Conservation (phyloP, 2,329 filamentous ascomycete genomes). For the Thelonectria discophora region DNA sequence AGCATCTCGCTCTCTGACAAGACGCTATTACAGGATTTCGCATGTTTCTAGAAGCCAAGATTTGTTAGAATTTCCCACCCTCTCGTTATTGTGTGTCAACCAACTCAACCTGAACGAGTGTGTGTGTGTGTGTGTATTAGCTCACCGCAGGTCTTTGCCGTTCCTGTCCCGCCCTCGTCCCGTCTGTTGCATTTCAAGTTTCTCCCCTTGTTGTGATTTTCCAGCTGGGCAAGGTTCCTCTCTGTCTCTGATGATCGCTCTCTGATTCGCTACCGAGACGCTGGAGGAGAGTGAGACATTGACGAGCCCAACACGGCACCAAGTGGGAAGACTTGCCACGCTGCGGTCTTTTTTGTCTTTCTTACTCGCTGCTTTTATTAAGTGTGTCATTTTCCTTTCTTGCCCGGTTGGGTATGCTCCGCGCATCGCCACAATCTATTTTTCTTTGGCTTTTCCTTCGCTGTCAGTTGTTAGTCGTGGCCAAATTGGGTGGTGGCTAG, state of each 20-base stretch:
- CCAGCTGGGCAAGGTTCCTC: conserved; percentile 45
- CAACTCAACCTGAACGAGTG: too few relatives aligned
- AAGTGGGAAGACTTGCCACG: neutral
- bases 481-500: neutral
- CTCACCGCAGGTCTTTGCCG: neutral
- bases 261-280: conserved; percentile 48
- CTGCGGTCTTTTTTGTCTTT: neutral
- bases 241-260: conserved; percentile 27
- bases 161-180: neutral
- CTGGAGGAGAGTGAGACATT: conserved; percentile 36
- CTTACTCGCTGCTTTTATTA: neutral
- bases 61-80: neutral
- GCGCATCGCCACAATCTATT: neutral
- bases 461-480: neutral
- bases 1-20: neutral
- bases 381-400: neutral
- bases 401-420: neutral
- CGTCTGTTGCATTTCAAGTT: neutral
- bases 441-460: neutral
- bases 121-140: neutral
- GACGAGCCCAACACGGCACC: conserved; percentile 1
- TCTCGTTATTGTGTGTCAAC: too few relatives aligned
- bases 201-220: neutral
- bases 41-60: conserved; percentile 15
- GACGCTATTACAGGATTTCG: neutral